These are phyloP conservation scores for Parafenestella ontariensis DNA, from an alignment of 2,329 filamentous ascomycete species.

Conservation along the genomic window DNA sequence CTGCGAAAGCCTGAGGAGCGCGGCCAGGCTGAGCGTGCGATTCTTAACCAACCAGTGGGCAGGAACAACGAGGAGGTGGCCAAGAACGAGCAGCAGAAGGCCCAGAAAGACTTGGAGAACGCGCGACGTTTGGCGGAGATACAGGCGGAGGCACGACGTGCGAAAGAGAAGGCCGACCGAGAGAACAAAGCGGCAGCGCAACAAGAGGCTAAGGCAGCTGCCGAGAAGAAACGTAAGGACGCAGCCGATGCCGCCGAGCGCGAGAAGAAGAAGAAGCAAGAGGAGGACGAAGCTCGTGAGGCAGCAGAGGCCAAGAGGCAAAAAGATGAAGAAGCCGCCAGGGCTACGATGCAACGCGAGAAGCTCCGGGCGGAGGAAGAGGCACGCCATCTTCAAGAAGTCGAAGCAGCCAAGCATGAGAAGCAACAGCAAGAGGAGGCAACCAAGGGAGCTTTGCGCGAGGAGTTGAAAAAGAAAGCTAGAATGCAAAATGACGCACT, in stretches of 20 bases:
- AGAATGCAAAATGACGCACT: not conserved
- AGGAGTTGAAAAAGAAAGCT: not conserved
- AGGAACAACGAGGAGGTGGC: not conserved
- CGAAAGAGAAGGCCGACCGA: not conserved
- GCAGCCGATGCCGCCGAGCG: not conserved
- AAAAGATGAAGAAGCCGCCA: too few species aligned
- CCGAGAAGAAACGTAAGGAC: not conserved
- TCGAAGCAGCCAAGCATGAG: not conserved
- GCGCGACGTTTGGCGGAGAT: not conserved
- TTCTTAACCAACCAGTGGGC: not conserved
- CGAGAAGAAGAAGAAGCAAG: not conserved
- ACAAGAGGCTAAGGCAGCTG: not conserved
- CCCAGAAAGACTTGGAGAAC: not conserved
- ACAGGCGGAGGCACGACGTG: not conserved
- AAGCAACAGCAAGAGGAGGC: not conserved
- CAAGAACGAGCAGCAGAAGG: not conserved
- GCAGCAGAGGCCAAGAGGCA: not conserved
- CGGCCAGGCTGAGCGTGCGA: too few species aligned
- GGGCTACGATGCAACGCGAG: not conserved
- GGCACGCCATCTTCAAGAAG: not conserved
- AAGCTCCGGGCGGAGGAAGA: not conserved
- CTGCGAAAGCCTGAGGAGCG: not conserved
- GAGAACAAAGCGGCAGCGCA: not conserved
- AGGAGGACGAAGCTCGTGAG: not conserved
- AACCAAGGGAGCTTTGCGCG: not conserved